phyloP scores from a whole-genome alignment of 805 yeast species.

The Candida silvicultrix region DNA sequence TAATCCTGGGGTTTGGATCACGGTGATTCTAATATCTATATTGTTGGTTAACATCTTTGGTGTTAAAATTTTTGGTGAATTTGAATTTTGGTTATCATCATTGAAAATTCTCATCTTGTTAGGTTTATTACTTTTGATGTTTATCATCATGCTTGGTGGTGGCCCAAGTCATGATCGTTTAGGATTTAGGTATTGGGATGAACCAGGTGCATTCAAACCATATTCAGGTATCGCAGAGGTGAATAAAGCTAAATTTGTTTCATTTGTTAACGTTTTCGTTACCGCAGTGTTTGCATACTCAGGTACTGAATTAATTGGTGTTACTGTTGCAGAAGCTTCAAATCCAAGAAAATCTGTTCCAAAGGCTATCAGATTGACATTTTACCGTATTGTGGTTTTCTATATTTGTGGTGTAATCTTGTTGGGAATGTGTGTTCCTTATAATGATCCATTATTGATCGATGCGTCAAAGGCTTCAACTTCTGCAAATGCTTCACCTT shows the following conservation, averaged over 20 bases:
- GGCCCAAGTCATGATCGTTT: conserved; percentile 68
- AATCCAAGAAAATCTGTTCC: conserved; percentile 67
- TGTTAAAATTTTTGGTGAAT: conserved; percentile 50
- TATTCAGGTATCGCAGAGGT: conserved; percentile 38
- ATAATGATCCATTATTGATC: conserved; percentile 41
- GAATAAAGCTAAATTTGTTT: conserved; percentile 48
- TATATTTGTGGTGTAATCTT: conserved; percentile 56
- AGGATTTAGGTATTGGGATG: conserved; percentile 65
- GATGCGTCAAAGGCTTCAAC: conserved; percentile 42
- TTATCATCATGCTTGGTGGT: conserved; percentile 71
- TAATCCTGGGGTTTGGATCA: conserved; percentile 59
- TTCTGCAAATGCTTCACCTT: conserved; percentile 74
- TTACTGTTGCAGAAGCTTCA: conserved; percentile 69
- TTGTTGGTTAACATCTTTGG: conserved; percentile 44
- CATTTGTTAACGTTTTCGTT: conserved; percentile 55
- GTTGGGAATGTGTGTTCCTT: conserved; percentile 64
- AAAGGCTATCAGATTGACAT: conserved; percentile 61
- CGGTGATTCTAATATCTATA: conserved; percentile 34
- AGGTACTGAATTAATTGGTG: conserved; percentile 66
- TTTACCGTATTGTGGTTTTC: conserved; percentile 62
- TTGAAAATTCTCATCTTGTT: conserved; percentile 52
- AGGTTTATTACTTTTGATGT: conserved; percentile 52
- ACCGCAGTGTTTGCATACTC: conserved; percentile 65
- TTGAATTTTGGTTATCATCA: conserved; percentile 44
- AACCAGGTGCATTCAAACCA: conserved; percentile 59